Evolutionary conservation across 768 basidiomycete genomes (phyloP), one percentile per base, ranked within the genome.

Genomic region (Russula sp.): DNA sequence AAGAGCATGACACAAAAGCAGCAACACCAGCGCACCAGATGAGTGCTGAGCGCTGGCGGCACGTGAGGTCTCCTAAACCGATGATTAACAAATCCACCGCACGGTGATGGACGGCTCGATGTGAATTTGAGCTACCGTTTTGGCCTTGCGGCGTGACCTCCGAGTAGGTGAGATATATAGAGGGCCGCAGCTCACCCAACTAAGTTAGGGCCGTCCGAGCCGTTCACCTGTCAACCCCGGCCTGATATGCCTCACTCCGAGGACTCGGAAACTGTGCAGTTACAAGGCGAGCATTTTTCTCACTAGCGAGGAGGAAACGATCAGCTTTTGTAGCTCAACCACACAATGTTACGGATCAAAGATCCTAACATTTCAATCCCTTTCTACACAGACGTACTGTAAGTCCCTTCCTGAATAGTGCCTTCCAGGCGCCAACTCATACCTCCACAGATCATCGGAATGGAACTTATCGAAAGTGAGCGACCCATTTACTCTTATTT

Each of bases 301-400:
- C 31, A 6, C 20, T 13, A 2, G 16, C 20, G 8, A 35, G 22
- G 14, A 3, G 45, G 37, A 27, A 32, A 13, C 6, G 2, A 27
- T 56, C 42, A 56, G 40, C 39, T 18, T 6, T 40, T 39, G n/a
- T 27, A 89, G 87, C 85, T 89, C 76, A 91, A 92, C 72, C 90
- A 94, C 74, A 90, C 88, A 22, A 93, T 92, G 92, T 73, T 94
- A 69, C 83, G 94, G 68, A 80, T 96, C 72, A 94, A 87, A 78
- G 92, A 96, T 72, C 88, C 93, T 9, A 85, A 91, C 68, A 79
- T 75, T 49, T 94, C 92, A 18, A 72, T 96, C 63, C 77, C 80
- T 27, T 98, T 94, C 75, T 96, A 96, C 76, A 79, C 81, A 61
- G 82, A 90, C 47, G 88, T n/a, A n/a, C n/a, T n/a, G n/a, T 84